A percentile compares a stretch with the other conserved stretches of the same genome.
These are phyloP conservation scores for Aurifilum marmelostoma DNA, from an alignment of 2,329 filamentous ascomycete genomes.

Conservation along the genomic window DNA sequence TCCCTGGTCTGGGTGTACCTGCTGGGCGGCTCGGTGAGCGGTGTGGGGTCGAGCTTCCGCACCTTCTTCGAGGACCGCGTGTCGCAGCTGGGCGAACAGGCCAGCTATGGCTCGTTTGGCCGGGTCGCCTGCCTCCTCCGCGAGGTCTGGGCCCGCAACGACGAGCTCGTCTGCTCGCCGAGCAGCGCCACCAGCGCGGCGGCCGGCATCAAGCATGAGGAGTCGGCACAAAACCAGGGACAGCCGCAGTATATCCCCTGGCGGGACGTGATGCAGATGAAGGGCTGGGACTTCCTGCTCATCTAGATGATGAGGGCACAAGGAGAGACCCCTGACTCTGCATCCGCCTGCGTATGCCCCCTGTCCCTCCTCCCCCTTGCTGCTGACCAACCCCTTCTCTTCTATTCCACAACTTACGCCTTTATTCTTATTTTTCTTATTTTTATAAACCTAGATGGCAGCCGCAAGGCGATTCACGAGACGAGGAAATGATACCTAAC, in stretches of 20 bases:
- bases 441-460: conserved; percentile 22
- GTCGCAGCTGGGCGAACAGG: conserved; percentile 73
- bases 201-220: conserved; percentile 38
- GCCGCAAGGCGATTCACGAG: conserved; percentile 29
- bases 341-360: conserved; percentile 27
- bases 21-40: conserved; percentile 79
- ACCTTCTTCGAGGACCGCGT: conserved; percentile 76
- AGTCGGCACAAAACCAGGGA: conserved; percentile 40
- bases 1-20: conserved; percentile 93
- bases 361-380: not conserved
- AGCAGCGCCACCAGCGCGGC: conserved; percentile 41
- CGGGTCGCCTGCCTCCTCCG: conserved; percentile 76
- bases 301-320: conserved; percentile 56
- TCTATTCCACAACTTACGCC: conserved; percentile 35
- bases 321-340: conserved; percentile 26
- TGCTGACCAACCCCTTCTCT: not conserved
- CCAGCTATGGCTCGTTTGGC: conserved; percentile 82
- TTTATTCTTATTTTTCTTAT: not conserved
- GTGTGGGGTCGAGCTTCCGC: conserved; percentile 74
- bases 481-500: conserved; percentile 27
- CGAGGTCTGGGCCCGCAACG: conserved; percentile 84
- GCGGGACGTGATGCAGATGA: conserved; percentile 90
- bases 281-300: conserved; percentile 90
- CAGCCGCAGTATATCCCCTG: conserved; percentile 73
- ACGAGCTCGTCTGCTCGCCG: conserved; percentile 44